Conservation (phyloP, 1,284 basidiomycete species). For the Ustilago bromivora region DNA sequence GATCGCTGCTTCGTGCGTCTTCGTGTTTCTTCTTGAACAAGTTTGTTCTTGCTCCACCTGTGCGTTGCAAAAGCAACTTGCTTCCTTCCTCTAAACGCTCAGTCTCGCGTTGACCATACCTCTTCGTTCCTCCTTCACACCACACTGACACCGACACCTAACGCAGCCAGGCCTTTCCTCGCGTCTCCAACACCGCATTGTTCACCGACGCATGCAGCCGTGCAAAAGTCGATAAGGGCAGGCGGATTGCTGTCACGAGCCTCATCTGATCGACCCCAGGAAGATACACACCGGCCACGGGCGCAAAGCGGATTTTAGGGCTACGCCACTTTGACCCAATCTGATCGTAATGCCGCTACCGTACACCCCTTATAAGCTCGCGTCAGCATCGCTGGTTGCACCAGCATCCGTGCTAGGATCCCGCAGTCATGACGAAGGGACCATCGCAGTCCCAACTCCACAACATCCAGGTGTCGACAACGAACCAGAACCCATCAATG, state of each 20-base stretch:
- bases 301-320: background rate
- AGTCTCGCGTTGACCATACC: background rate
- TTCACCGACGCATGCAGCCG: background rate
- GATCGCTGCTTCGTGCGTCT: conserved; percentile 13
- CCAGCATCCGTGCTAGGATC: conserved; percentile 15
- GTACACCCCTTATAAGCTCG: conserved; percentile 50
- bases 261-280: background rate
- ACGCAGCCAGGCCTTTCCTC: background rate
- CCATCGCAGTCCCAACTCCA: conserved; percentile 44
- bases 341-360: conserved; percentile 39
- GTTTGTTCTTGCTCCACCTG: conserved; percentile 1
- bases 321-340: background rate
- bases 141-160: background rate
- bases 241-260: background rate
- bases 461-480: conserved; percentile 44
- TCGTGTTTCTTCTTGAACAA: background rate
- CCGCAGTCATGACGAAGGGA: conserved; percentile 28
- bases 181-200: background rate
- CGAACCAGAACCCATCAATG: conserved; percentile 20
- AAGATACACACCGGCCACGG: background rate
- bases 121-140: background rate
- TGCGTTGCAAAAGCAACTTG: background rate
- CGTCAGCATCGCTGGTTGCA: conserved; percentile 37
- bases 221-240: background rate
- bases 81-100: background rate